Base-by-base conservation (phyloP, 2,329 filamentous ascomycete species). In the Tolypocladium nubicola region DNA sequence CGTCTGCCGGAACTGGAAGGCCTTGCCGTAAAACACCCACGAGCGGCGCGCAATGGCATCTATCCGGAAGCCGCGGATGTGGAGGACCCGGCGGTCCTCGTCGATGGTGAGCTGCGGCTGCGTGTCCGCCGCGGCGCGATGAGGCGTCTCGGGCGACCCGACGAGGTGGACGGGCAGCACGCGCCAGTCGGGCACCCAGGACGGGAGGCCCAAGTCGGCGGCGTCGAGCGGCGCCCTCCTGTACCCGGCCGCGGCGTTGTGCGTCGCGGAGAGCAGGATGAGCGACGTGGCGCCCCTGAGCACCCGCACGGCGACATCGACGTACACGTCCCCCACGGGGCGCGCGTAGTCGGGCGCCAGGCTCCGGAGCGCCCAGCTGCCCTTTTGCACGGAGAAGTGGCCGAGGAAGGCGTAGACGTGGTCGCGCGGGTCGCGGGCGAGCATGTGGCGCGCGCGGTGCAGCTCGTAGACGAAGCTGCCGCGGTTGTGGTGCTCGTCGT, bases 111-210 rank as follows among this genome's bases (percentile, higher is more conserved):
- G 60, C 35, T 60, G 58, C 3, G 70, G 68, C 13, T 45, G 59
- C 1, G 65, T 65, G 8, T 62, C 56, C 9, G 67, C 65, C 0
- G 66, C 63, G 10, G 70, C 70, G 14, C 63, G 59, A 37, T 72
- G 70, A 2, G 67, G 69, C 14, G 67, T 68, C 13, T 60, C 62
- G 0, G 70, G 70, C 0, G 68, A 64, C 2, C 65, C 67, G 16
- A 73, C 61, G 10, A 73, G 62, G 43, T 73, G 70, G 1, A 69
- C 55, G 14, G 69, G 68, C 8, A 65, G 56, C 8, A 66, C 56
- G 2, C 68, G 65, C 72, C 71, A 73, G 62, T 74, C 71, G 1
- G 71, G 71, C 33, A 71, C 71, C 71, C 71, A 74, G 0, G 70
- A 69, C 1, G 71, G 71, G 4, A 73, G 33, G 11, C 35, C 26